Evolutionary conservation across 1,284 basidiomycete species (phyloP).

Genomic region (Peniophora sp.): DNA sequence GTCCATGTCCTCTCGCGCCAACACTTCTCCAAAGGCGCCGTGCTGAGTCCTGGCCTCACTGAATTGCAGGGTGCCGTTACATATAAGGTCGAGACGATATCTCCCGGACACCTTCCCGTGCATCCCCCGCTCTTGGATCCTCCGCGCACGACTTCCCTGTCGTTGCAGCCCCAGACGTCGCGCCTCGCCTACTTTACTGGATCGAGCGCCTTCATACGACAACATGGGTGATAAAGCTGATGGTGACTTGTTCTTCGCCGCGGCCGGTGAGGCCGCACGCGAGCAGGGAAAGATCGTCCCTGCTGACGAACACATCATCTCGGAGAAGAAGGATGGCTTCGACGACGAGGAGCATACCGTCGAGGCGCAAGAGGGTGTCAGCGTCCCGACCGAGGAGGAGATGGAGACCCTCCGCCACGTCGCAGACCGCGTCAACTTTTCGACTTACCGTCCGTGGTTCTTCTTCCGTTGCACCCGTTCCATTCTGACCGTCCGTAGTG

Average conservation of each 20-base stretch:
- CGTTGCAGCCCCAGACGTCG: too few relatives aligned
- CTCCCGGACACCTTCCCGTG: too few relatives aligned
- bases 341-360: conserved; percentile 11
- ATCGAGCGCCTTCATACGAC: not conserved
- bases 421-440: conserved; percentile 57
- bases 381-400: conserved; percentile 69
- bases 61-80: too few relatives aligned
- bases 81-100: too few relatives aligned
- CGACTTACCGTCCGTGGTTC: conserved; percentile 46
- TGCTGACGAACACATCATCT: conserved; percentile 17
- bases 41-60: too few relatives aligned
- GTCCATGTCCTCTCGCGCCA: too few relatives aligned
- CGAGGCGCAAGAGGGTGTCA: conserved; percentile 37
- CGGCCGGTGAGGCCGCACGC: conserved; percentile 21
- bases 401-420: conserved; percentile 50
- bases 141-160: too few relatives aligned
- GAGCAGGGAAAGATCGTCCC: conserved; percentile 16
- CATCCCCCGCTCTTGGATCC: too few relatives aligned
- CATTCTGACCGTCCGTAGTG: conserved; percentile 27
- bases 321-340: conserved; percentile 14
- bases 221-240: conserved; percentile 10
- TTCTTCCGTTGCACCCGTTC: conserved; percentile 5
- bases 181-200: too few relatives aligned
- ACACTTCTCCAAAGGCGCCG: too few relatives aligned
- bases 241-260: conserved; percentile 23